These are phyloP conservation scores for Eucalyptus cloeziana DNA, from an alignment of 345 rosid genomes.

Conservation along the genomic window DNA sequence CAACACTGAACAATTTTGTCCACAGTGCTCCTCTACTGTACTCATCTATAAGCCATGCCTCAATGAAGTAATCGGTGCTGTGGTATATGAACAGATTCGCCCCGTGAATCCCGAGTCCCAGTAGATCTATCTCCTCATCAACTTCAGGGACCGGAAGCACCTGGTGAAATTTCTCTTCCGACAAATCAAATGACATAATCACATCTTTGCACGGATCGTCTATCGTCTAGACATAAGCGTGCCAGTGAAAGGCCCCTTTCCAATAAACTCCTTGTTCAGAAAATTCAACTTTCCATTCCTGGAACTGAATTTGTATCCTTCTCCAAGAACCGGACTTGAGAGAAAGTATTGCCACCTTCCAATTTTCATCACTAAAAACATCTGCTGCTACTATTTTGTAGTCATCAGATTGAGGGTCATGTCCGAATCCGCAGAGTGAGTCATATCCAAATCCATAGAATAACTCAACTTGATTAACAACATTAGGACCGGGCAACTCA, in stretches of 20 bases:
- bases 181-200: not conserved
- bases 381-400: not conserved
- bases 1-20: no score
- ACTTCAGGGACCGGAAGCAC: not conserved
- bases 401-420: not conserved
- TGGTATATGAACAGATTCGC: no score
- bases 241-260: not conserved
- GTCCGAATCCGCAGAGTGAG: not conserved
- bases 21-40: no score
- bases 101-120: not conserved
- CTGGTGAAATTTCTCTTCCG: not conserved
- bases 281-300: rapidly evolving
- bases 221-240: not conserved
- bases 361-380: not conserved
- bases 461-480: no score
- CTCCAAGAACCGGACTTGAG: not conserved
- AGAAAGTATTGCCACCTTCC: not conserved
- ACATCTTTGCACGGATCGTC: rapidly evolving
- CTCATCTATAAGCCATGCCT: no score
- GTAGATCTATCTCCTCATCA: no score
- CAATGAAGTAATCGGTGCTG: no score
- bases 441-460: not conserved
- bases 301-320: not conserved
- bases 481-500: rapidly evolving
- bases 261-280: not conserved